phyloP scores from a whole-genome alignment of 1,284 basidiomycete species.

The Sporisorium sorghi region DNA sequence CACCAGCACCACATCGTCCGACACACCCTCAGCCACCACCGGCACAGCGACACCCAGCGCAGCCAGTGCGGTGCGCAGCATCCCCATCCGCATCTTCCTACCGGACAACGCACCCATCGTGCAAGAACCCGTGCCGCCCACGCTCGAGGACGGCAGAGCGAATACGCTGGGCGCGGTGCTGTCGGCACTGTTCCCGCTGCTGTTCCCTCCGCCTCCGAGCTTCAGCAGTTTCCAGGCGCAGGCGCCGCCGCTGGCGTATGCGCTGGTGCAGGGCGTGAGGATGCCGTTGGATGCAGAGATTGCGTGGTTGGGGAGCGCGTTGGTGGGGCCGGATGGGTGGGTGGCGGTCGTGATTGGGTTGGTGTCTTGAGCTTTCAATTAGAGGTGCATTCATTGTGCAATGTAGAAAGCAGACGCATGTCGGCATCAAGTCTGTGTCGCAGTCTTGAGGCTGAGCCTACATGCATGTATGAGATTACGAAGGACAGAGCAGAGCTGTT shows the following conservation, averaged over 20 bases:
- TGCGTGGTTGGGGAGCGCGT: slow-evolving; percentile 89
- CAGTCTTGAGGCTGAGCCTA: neutral
- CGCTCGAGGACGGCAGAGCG: slow-evolving; percentile 68
- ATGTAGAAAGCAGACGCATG: too few species aligned
- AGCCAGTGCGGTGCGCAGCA: slow-evolving; percentile 33
- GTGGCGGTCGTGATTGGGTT: slow-evolving; percentile 44
- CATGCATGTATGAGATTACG: too few species aligned
- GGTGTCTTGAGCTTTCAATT: slow-evolving; percentile 1
- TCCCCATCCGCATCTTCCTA: slow-evolving; percentile 83
- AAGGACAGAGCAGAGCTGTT: too few species aligned
- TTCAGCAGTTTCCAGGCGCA: slow-evolving; percentile 46
- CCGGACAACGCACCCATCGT: slow-evolving; percentile 86
- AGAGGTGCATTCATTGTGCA: neutral
- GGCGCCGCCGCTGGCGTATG: slow-evolving; percentile 70
- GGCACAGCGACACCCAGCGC: slow-evolving; percentile 18
- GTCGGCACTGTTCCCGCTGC: slow-evolving; percentile 70
- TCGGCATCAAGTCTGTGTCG: too few species aligned
- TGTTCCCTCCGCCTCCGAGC: slow-evolving; percentile 70
- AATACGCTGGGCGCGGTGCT: slow-evolving; percentile 71
- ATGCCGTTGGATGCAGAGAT: slow-evolving; percentile 87
- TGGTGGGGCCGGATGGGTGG: slow-evolving; percentile 95
- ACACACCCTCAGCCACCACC: slow-evolving; percentile 14
- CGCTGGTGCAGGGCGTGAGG: slow-evolving; percentile 87
- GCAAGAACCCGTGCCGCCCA: slow-evolving; percentile 85
- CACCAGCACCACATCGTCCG: slow-evolving; percentile 39